Evolutionary conservation across 805 yeast genomes (phyloP).

Genomic region (Ogataea naganishii): DNA sequence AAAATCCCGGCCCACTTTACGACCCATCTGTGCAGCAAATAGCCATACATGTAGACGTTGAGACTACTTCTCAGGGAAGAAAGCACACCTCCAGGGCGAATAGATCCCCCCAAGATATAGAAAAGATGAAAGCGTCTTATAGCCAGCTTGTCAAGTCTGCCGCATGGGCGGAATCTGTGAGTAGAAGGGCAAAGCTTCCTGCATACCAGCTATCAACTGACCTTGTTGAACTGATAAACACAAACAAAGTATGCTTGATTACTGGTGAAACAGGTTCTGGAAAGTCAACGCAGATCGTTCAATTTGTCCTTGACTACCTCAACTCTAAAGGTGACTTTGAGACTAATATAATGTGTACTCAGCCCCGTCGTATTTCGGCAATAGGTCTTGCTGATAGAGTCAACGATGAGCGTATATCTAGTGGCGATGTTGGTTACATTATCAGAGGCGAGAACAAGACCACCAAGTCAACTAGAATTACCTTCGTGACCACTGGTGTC

Average conservation of each 20-base stretch:
- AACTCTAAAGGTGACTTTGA: constrained; percentile 37
- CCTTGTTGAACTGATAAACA: constrained; percentile 46
- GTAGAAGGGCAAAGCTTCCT: constrained; percentile 53
- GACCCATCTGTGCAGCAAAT: constrained; percentile 13
- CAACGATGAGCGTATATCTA: constrained; percentile 73
- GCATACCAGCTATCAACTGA: constrained; percentile 69
- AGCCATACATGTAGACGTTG: constrained; percentile 1
- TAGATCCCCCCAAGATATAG: constrained; percentile 15
- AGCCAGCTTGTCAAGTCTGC: constrained; percentile 19
- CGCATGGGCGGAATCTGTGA: constrained; percentile 27
- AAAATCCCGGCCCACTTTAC: constrained; percentile 67
- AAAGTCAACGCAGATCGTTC: constrained; percentile 91
- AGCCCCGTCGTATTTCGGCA: constrained; percentile 93
- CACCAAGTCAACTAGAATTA: constrained; percentile 52
- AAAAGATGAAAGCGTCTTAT: constrained; percentile 27
- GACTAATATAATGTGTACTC: constrained; percentile 74
- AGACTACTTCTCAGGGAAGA: constrained; percentile 15
- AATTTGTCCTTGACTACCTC: constrained; percentile 70
- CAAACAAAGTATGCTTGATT: constrained; percentile 60
- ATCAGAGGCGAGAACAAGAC: constrained; percentile 86
- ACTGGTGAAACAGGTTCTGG: constrained; percentile 99
- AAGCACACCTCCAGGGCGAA: not conserved
- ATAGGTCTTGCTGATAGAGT: constrained; percentile 92
- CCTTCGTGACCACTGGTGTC: constrained; percentile 91
- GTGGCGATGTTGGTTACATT: constrained; percentile 78